Percentiles rank a stretch among this genome's conserved stretches.
phyloP scores from a whole-genome alignment of 306 rosid genomes.

The Prosopis cineraria region DNA sequence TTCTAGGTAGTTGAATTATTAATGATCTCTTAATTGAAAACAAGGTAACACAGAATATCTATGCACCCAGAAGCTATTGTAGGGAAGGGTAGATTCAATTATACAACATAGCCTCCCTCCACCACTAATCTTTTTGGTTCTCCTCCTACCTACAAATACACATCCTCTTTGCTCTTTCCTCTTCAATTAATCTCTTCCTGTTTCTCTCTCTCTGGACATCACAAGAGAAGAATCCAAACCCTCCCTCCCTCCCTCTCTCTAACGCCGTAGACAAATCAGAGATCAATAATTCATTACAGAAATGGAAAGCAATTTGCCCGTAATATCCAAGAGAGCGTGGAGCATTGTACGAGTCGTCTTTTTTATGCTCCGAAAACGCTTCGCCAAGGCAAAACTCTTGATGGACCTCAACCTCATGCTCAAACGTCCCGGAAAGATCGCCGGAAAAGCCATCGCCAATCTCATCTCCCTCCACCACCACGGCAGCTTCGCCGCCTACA shows the following conservation, averaged over 20 bases:
- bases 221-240: neutral
- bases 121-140: too few relatives aligned
- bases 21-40: too few relatives aligned
- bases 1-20: too few relatives aligned
- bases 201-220: neutral
- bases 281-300: constrained; percentile 3
- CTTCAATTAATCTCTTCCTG: neutral
- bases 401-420: constrained; percentile 70
- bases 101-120: neutral
- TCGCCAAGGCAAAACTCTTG: constrained; percentile 63
- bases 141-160: neutral
- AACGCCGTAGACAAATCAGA: neutral
- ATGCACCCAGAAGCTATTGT: too few relatives aligned
- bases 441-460: constrained; percentile 77
- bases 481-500: constrained; percentile 21
- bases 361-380: constrained; percentile 76
- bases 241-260: constrained; percentile 35
- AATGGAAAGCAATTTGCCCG: constrained; percentile 52
- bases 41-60: too few relatives aligned
- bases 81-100: neutral
- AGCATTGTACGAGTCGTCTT: constrained; percentile 60
- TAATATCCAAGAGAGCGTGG: constrained; percentile 63
- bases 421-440: constrained; percentile 85
- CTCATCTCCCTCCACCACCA: constrained; percentile 58
- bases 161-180: neutral